Conservation (phyloP, 495 filamentous ascomycete genomes). For the Cercophora newfieldiana region DNA sequence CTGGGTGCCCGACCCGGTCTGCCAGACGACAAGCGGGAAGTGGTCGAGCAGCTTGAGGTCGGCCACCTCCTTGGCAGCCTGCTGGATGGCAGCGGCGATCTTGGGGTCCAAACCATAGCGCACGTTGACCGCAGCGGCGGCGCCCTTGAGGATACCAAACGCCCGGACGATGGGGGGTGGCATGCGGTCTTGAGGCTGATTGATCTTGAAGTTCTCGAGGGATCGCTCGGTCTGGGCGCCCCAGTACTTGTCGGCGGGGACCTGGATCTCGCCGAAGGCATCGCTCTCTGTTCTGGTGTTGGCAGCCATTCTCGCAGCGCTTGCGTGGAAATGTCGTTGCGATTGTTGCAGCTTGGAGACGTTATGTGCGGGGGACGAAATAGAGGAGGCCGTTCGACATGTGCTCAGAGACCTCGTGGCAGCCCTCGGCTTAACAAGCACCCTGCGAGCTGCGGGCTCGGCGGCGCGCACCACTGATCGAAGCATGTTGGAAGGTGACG, state of each 20-base stretch:
- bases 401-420: constrained; percentile 41
- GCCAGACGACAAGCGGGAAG: constrained; percentile 99
- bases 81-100: constrained; percentile 88
- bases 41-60: constrained; percentile 93
- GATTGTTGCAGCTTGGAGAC: constrained; percentile 17
- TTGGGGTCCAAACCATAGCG: constrained; percentile 92
- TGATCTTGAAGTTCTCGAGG: constrained; percentile 96
- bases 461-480: constrained; percentile 46
- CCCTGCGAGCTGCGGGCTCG: constrained; percentile 39
- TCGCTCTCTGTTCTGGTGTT: constrained; percentile 82
- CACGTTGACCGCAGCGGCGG: constrained; percentile 95
- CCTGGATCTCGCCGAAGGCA: constrained; percentile 95
- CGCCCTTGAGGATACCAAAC: constrained; percentile 97
- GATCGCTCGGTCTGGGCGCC: constrained; percentile 98
- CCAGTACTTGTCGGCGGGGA: constrained; percentile 95
- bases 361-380: constrained; percentile 23
- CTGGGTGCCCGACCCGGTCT: constrained; percentile 97
- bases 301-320: constrained; percentile 49
- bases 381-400: constrained; percentile 31
- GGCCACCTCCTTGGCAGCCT: constrained; percentile 91
- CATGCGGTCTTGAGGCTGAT: constrained; percentile 98
- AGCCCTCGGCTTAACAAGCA: constrained; percentile 42
- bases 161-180: constrained; percentile 87
- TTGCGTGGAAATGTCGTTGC: constrained; percentile 49
- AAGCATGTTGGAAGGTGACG: constrained; percentile 38